Base-by-base conservation (phyloP, 352 stramenopile genomes). In the Phytopythium aichiense region DNA sequence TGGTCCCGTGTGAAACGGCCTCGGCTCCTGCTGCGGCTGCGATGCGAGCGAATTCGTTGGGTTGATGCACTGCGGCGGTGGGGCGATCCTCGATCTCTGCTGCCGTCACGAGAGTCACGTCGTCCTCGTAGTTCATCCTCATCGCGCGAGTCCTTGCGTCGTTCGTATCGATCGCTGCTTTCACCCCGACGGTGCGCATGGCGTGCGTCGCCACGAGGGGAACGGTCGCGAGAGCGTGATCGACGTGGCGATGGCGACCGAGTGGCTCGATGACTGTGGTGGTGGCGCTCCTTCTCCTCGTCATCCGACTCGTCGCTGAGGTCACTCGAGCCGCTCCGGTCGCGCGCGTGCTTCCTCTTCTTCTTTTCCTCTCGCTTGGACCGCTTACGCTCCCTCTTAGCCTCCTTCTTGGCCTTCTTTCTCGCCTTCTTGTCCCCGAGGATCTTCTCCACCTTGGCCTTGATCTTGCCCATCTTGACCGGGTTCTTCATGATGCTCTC, bases 401-500 rank as follows among this genome's bases (percentile, higher is more conserved):
- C 75, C 52, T 77, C 66, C 30, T 89, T 92, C 64, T 86, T 89
- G 0, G 73, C 79, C 52, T 84, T 85, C 64, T 85, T 89, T 49
- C 79, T 70, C 5, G 76, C 72, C 56, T 89, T 91, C 58, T 94
- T 95, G 23, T 88, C 77, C 40, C 91, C 83, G 56, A 88, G 68
- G 16, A 94, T 71, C 49, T 86, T 80, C 49, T 92, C 76, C 45
- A 96, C 87, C 40, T 89, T 61, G 11, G 81, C 83, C 58, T 93
- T 88, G 60, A 96, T 97, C 60, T 73, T 85, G 49, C 77, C 87
- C 87, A 94, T 95, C 65, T 97, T 95, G 43, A 97, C 88, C 8
- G 97, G 81, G 63, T 90, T 91, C 70, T 96, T 96, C 33, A 96
- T 59, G 12, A 96, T 88, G 71, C 77, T 93, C 73, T 90, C 90